These are phyloP conservation scores for Holtermanniella nyarrowii DNA, from an alignment of 768 basidiomycete genomes.

Conservation along the genomic window DNA sequence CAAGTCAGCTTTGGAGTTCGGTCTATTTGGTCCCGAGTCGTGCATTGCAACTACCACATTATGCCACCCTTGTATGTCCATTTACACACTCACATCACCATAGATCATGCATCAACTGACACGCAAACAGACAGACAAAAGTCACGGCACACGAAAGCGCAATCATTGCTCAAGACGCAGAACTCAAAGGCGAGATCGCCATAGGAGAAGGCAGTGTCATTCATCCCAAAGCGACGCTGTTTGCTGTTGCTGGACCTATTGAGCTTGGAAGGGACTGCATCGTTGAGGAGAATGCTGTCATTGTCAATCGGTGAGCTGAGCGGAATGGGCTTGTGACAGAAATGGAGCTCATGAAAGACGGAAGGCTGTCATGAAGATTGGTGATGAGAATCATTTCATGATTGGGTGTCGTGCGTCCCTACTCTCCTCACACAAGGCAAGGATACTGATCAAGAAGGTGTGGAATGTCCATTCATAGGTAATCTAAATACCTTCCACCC, in stretches of 20 bases:
- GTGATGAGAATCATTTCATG: constrained; percentile 87
- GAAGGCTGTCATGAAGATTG: constrained; percentile 84
- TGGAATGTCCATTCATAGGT: constrained; percentile 77
- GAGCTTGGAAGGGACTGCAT: constrained; percentile 79
- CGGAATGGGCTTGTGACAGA: constrained; percentile 35
- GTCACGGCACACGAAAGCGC: constrained; percentile 84
- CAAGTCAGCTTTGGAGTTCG: no score
- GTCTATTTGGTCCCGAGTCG: not conserved
- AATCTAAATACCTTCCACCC: constrained; percentile 78
- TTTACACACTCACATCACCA: not conserved
- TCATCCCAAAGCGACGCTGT: constrained; percentile 87
- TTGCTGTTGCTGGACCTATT: constrained; percentile 82
- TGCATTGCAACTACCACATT: no score
- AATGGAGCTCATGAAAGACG: constrained; percentile 3
- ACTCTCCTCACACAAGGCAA: constrained; percentile 1
- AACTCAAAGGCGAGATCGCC: constrained; percentile 87
- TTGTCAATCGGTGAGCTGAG: constrained; percentile 65
- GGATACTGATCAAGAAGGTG: constrained; percentile 47
- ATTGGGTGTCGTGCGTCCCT: constrained; percentile 71
- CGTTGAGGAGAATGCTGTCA: constrained; percentile 79
- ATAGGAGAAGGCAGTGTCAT: constrained; percentile 81
- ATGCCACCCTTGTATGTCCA: not conserved
- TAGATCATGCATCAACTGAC: not conserved
- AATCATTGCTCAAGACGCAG: constrained; percentile 84
- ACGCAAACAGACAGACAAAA: constrained; percentile 60